Evolutionary conservation across 495 filamentous ascomycete species (phyloP), one percentile per base, ranked within the genome.

Genomic region (Penicillium chermesinum): DNA sequence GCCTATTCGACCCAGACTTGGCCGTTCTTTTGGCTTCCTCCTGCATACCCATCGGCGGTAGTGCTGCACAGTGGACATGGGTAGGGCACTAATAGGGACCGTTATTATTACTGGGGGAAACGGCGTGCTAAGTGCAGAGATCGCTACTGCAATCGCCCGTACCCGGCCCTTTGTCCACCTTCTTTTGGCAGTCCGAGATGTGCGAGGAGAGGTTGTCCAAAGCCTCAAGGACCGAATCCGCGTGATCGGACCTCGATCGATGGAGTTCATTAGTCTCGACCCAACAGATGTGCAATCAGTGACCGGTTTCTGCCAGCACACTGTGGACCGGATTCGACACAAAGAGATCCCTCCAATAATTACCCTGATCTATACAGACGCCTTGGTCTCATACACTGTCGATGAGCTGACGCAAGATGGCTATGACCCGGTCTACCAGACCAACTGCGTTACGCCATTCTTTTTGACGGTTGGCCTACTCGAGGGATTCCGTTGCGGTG

Each of bases 21-120:
- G n/a, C n/a, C n/a, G n/a, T 46, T 8, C 10, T 18, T 22, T 30
- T 49, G 21, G 46, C n/a, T 40, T 30, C 15, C 30, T 27, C 22
- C 10, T 17, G 2, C 27, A n/a, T 17, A 8, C 33, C 27, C 16
- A 44, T 33, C 41, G 8, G 33, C 47, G 10, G 12, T 20, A 25
- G 37, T 36, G 32, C 33, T 18, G 38, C 38, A 15, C 33, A 30
- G 25, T 10, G 10, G 25, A 42, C 16, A 72, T 72, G 69, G 64
- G 59, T 25, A 68, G 62, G 54, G 60, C 67, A 46, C 63, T 72
- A 13, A 55, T 57, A 20, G 67, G 66, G 30, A 72, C 69, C 10
- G 69, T 70, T 7, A 65, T 72, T 22, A 70, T 72, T 33, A 72
- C 69, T 22, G 69, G 67, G n/a, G 67, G 62, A 17, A 68, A 63